These are phyloP conservation scores for Spathaspora girioi DNA, from an alignment of 805 yeast genomes.

Conservation along the genomic window DNA sequence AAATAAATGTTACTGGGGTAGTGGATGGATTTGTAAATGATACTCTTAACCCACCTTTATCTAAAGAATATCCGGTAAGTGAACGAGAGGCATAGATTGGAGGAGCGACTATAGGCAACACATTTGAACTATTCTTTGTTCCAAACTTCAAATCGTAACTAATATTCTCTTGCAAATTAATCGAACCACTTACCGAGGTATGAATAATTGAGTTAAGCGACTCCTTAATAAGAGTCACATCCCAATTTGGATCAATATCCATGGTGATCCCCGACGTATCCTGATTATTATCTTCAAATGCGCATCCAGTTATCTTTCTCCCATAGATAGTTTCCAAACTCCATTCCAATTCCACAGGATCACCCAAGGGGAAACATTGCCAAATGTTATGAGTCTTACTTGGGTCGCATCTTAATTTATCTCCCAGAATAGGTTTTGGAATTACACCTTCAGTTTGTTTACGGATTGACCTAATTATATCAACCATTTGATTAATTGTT, in stretches of 20 bases:
- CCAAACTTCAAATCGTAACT: constrained; percentile 35
- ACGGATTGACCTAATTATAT: constrained; percentile 64
- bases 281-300: constrained; percentile 48
- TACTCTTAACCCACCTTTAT: constrained; percentile 82
- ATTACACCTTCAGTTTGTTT: constrained; percentile 59
- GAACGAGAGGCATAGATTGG: constrained; percentile 80
- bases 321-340: constrained; percentile 69
- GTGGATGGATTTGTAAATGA: constrained; percentile 67
- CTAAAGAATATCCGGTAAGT: constrained; percentile 88
- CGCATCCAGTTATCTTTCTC: constrained; percentile 57
- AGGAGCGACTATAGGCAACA: constrained; percentile 40
- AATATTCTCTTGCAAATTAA: constrained; percentile 10
- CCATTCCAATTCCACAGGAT: constrained; percentile 45
- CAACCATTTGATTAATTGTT: constrained; percentile 66
- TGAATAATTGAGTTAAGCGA: constrained; percentile 7
- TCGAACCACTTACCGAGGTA: constrained; percentile 11
- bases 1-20: constrained; percentile 48
- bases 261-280: constrained; percentile 44
- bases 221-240: constrained; percentile 5
- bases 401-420: constrained; percentile 69
- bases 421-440: constrained; percentile 75
- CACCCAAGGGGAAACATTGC: constrained; percentile 77
- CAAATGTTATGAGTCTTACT: constrained; percentile 55
- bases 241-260: constrained; percentile 8
- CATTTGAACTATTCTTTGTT: constrained; percentile 44